Evolutionary conservation across 805 yeast genomes (phyloP).

Genomic region (Pachysolen tannophilus): DNA sequence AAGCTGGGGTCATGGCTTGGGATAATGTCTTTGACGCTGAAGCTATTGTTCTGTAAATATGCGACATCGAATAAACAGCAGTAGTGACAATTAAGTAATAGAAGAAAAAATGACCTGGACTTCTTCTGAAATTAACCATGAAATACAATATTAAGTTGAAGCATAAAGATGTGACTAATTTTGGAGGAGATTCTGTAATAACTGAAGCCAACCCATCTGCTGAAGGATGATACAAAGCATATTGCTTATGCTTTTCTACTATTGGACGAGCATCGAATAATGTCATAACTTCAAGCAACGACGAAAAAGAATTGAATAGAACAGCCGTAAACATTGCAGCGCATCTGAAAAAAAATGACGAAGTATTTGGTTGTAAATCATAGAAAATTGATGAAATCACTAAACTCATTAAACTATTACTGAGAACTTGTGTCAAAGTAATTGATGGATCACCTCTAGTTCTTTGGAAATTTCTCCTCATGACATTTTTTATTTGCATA

Average conservation of each 20-base stretch:
- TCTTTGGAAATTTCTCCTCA: slow-evolving; percentile 40
- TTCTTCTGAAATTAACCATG: slow-evolving; percentile 43
- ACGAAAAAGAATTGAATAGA: slow-evolving; percentile 54
- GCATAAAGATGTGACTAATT: slow-evolving; percentile 31
- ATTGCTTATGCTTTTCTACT: slow-evolving; percentile 50
- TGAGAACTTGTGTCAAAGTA: slow-evolving; percentile 30
- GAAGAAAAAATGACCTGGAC: slow-evolving; percentile 47
- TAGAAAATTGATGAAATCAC: slow-evolving; percentile 52
- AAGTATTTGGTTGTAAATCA: slow-evolving; percentile 33
- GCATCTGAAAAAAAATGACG: slow-evolving; percentile 45
- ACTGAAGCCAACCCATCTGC: slow-evolving; percentile 51
- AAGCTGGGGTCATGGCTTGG: slow-evolving; percentile 53
- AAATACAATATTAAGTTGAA: slow-evolving; percentile 47
- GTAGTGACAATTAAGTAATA: slow-evolving; percentile 34
- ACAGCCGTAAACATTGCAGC: slow-evolving; percentile 64
- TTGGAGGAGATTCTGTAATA: slow-evolving; percentile 44
- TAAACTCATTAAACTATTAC: slow-evolving; percentile 46
- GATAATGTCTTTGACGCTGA: slow-evolving; percentile 37
- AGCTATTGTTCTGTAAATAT: slow-evolving; percentile 46
- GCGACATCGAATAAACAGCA: slow-evolving; percentile 45
- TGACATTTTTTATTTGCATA: slow-evolving; percentile 42
- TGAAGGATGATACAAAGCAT: slow-evolving; percentile 50
- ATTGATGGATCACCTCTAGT: slow-evolving; percentile 42
- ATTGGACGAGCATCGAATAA: slow-evolving; percentile 48
- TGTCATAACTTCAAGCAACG: slow-evolving; percentile 48